Evolutionary conservation across 192 early-diverging fungal genomes (phyloP).

Genomic region (Haplosporangium gracile): DNA sequence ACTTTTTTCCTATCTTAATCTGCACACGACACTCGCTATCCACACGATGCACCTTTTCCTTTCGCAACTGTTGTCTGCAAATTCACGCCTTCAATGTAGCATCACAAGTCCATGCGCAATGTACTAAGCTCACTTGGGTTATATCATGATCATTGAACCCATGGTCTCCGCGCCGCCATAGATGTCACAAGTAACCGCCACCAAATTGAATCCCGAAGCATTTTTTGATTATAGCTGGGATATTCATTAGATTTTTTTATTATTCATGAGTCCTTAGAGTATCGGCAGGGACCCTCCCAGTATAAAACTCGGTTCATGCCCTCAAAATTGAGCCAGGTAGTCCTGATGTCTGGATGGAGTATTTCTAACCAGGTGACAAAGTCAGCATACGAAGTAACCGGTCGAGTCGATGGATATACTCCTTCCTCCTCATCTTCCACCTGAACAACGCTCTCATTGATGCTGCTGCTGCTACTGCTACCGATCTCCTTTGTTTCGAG

Average conservation of each 20-base stretch:
- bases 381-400: conserved; percentile 49
- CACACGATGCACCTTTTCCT: too few relatives aligned
- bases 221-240: background rate
- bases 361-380: conserved; percentile 49
- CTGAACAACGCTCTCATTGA: background rate
- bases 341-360: conserved; percentile 40
- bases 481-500: too few relatives aligned
- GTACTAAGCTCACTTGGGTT: too few relatives aligned
- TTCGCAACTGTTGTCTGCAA: too few relatives aligned
- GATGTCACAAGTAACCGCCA: too few relatives aligned
- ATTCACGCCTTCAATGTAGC: too few relatives aligned
- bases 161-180: too few relatives aligned
- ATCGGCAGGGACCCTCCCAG: conserved; percentile 28
- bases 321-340: conserved; percentile 53
- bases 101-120: too few relatives aligned
- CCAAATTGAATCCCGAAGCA: too few relatives aligned
- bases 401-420: conserved; percentile 13
- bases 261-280: background rate
- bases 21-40: too few relatives aligned
- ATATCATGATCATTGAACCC: too few relatives aligned
- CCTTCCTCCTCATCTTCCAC: background rate
- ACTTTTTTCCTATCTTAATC: too few relatives aligned
- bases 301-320: conserved; percentile 50
- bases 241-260: background rate
- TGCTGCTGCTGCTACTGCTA: background rate